A percentile compares a stretch with the other conserved stretches of the same genome.
Evolutionary conservation across 192 early-diverging fungal genomes (phyloP).

Genomic region (Linnemannia hyalina): DNA sequence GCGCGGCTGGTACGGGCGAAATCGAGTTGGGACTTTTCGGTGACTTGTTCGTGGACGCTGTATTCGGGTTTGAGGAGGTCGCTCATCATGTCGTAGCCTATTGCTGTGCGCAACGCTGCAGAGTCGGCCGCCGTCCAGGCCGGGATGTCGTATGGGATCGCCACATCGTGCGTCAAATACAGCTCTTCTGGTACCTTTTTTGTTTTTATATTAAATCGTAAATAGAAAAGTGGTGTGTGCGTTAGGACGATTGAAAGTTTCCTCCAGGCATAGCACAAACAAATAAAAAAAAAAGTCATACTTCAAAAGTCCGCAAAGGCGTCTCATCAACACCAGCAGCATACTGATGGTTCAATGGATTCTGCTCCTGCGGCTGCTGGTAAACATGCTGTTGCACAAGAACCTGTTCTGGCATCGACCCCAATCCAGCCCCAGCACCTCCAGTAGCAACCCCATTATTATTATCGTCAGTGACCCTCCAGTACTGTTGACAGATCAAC

Average conservation of each 20-base stretch:
- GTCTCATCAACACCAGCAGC: too few species aligned
- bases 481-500: constrained; percentile 6
- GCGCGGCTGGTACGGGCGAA: constrained; percentile 13
- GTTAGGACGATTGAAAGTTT: too few species aligned
- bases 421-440: background rate
- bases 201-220: background rate
- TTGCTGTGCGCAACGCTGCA: background rate
- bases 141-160: constrained; percentile 18
- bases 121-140: constrained; percentile 34
- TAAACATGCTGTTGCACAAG: background rate
- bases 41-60: constrained; percentile 6
- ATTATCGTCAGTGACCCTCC: background rate
- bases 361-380: background rate
- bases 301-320: background rate
- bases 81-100: constrained; percentile 29
- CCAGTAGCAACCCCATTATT: background rate
- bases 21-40: background rate
- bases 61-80: constrained; percentile 23
- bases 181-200: background rate
- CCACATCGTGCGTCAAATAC: constrained; percentile 9
- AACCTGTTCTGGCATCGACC: background rate
- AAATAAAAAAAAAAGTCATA: background rate
- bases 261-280: background rate
- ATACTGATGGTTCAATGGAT: background rate
- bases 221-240: background rate